Conservation (phyloP, 2,329 filamentous ascomycete species). For the Aspergillus spinulosporus region DNA sequence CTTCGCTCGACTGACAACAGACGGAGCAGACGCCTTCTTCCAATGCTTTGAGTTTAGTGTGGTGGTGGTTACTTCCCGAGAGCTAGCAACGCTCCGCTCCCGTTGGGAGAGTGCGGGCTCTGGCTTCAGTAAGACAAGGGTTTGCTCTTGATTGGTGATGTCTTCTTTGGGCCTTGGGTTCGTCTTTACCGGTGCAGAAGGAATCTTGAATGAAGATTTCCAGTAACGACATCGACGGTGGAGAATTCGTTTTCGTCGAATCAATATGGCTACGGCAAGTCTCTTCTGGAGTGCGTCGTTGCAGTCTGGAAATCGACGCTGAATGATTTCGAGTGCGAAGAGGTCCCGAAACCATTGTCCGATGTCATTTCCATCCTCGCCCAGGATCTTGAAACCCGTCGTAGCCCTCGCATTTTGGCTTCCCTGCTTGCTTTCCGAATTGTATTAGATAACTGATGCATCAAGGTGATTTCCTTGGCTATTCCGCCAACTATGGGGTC, state of each 20-base stretch:
- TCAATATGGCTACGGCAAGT: slow-evolving; percentile 9
- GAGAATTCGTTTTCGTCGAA: slow-evolving; percentile 13
- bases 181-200: not conserved
- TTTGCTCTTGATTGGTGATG: not conserved
- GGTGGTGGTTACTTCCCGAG: slow-evolving; percentile 5
- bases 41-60: slow-evolving; percentile 5
- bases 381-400: not conserved
- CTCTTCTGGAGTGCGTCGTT: slow-evolving; percentile 1
- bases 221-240: slow-evolving; percentile 9
- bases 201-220: not conserved
- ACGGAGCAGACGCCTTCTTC: slow-evolving; percentile 8
- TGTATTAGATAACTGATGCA: slow-evolving; percentile 13
- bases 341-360: slow-evolving; percentile 2
- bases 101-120: not conserved
- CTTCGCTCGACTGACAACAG: slow-evolving; percentile 4
- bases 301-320: slow-evolving; percentile 2
- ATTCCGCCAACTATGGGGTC: not conserved
- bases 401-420: slow-evolving; percentile 8
- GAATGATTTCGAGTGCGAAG: slow-evolving; percentile 9
- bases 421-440: slow-evolving; percentile 14
- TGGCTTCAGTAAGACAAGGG: not conserved
- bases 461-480: slow-evolving; percentile 8
- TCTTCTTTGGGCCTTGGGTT: not conserved
- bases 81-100: not conserved
- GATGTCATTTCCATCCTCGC: slow-evolving; percentile 10